Evolutionary conservation across 1,284 basidiomycete genomes (phyloP).

Genomic region (Boletus sp.): DNA sequence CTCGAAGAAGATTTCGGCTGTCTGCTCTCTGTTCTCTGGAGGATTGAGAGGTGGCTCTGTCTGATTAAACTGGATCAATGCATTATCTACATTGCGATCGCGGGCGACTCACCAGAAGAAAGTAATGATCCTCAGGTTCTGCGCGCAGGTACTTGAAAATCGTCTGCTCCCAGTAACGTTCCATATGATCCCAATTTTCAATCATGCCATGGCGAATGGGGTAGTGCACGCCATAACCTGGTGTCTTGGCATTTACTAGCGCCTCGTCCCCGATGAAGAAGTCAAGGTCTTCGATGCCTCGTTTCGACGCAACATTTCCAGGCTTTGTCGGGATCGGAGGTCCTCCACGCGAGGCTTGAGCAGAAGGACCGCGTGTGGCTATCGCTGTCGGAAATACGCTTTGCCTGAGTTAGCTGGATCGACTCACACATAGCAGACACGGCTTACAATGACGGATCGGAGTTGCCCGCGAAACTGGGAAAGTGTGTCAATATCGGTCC

Average conservation of each 20-base stretch:
- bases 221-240: constrained; percentile 91
- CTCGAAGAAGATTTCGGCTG: constrained; percentile 99
- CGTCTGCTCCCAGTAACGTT: constrained; percentile 98
- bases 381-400: constrained; percentile 97
- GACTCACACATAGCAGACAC: constrained; percentile 5
- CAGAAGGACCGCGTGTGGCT: constrained; percentile 70
- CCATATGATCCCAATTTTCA: constrained; percentile 99
- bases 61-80: constrained; percentile 39
- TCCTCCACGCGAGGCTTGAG: constrained; percentile 58
- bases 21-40: constrained; percentile 98
- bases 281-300: constrained; percentile 98
- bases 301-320: constrained; percentile 90
- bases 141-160: constrained; percentile 99
- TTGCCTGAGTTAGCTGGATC: constrained; percentile 7
- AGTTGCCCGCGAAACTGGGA: constrained; percentile 93
- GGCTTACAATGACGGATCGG: constrained; percentile 92
- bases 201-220: constrained; percentile 98
- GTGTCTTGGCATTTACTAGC: constrained; percentile 86
- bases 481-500: constrained; percentile 16
- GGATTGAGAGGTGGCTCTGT: constrained; percentile 98
- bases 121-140: constrained; percentile 99
- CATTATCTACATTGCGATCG: background rate
- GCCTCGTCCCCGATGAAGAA: constrained; percentile 99
- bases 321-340: constrained; percentile 83
- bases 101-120: constrained; percentile 74